phyloP scores from a whole-genome alignment of 2,329 filamentous ascomycete genomes.

The Clonostachys chloroleuca region DNA sequence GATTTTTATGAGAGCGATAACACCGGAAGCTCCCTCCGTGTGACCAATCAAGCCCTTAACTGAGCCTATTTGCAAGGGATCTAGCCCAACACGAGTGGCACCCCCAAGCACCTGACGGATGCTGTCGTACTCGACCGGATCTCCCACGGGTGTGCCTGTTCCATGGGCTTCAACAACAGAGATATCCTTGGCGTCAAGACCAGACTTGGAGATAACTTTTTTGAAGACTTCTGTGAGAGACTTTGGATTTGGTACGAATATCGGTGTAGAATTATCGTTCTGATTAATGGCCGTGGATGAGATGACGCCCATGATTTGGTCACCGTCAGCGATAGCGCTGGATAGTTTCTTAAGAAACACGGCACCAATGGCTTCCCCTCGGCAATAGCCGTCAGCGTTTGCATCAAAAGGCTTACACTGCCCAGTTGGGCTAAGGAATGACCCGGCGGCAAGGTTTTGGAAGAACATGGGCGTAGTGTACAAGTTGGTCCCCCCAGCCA shows the following conservation, averaged over 20 bases:
- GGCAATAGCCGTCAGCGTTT: conserved; percentile 43
- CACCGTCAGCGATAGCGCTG: conserved; percentile 38
- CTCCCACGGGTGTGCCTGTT: conserved; percentile 38
- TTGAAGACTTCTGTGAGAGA: conserved; percentile 15
- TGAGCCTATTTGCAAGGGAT: conserved; percentile 30
- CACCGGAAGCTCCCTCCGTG: conserved; percentile 11
- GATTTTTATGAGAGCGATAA: conserved; percentile 2
- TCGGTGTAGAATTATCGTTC: conserved; percentile 32
- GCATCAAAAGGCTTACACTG: conserved; percentile 24
- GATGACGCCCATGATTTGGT: conserved; percentile 36
- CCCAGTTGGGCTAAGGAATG: conserved; percentile 20
- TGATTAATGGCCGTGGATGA: conserved; percentile 29
- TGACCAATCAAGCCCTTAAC: conserved; percentile 39
- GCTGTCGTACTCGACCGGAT: conserved; percentile 41
- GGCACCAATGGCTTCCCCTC: conserved; percentile 39
- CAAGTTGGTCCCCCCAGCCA: conserved; percentile 33
- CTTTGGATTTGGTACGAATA: conserved; percentile 15
- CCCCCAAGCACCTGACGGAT: not conserved
- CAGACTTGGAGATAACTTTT: conserved; percentile 20
- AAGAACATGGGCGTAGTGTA: conserved; percentile 18
- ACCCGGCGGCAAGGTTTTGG: conserved; percentile 12
- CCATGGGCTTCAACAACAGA: conserved; percentile 24
- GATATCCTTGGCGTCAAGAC: conserved; percentile 11
- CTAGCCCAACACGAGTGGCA: not conserved
- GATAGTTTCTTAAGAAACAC: conserved; percentile 43